Percentiles rank a stretch among this genome's conserved stretches.
Conservation (phyloP, 2,329 filamentous ascomycete genomes). For the Leptographium wingfieldii region DNA sequence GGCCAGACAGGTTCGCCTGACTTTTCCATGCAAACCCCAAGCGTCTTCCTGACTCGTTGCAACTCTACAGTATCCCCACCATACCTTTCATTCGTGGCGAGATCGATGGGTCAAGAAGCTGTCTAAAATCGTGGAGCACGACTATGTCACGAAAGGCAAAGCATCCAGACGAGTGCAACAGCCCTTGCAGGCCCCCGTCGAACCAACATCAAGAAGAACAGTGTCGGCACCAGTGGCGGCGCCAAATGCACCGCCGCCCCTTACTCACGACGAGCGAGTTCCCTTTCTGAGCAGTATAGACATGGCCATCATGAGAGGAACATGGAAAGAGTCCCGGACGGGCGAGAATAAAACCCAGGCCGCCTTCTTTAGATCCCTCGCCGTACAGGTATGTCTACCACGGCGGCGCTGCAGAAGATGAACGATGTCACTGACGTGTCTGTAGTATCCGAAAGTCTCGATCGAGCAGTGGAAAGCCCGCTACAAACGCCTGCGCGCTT, state of each 20-base stretch:
- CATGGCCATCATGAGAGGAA: background rate
- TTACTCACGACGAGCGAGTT: background rate
- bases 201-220: background rate
- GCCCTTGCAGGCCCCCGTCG: background rate
- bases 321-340: background rate
- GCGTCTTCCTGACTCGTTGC: background rate
- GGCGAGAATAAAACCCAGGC: background rate
- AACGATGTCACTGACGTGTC: background rate
- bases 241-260: background rate
- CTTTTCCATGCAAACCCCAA: background rate
- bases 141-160: background rate
- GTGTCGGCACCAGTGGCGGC: background rate
- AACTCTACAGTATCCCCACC: slow-evolving; percentile 18
- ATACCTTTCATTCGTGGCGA: slow-evolving; percentile 20
- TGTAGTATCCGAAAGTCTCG: background rate
- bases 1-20: slow-evolving; percentile 15
- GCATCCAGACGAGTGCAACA: background rate
- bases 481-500: background rate
- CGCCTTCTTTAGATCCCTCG: background rate
- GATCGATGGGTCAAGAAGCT: slow-evolving; percentile 8
- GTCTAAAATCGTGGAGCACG: background rate
- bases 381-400: background rate
- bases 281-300: background rate
- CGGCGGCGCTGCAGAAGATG: too few species aligned
- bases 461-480: background rate